These are phyloP conservation scores for Nitzschia sp. DNA, from an alignment of 108 stramenopile species.

Conservation along the genomic window DNA sequence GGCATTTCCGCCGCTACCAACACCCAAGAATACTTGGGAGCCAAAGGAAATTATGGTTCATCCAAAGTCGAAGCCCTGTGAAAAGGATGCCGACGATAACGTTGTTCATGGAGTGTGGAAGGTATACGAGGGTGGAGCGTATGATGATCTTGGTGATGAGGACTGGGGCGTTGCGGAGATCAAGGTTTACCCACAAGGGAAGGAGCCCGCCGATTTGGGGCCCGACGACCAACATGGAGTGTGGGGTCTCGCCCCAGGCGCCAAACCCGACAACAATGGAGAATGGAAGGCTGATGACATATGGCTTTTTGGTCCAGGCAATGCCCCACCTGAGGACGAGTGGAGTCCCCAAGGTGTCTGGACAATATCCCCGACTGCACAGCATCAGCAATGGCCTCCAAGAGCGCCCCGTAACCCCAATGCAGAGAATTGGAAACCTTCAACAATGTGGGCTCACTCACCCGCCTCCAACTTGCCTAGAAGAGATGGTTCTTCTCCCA, in stretches of 20 bases:
- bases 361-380: neutral
- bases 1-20: constrained; percentile 12
- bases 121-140: constrained; percentile 1
- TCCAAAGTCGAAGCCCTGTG: constrained; percentile 12
- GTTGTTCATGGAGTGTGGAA: constrained; percentile 7
- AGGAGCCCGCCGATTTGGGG: neutral
- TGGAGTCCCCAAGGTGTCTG: constrained; percentile 22
- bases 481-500: neutral
- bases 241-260: constrained; percentile 21
- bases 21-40: constrained; percentile 11
- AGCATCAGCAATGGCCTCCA: constrained; percentile 16
- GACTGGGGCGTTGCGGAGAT: constrained; percentile 16
- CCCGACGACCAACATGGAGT: neutral
- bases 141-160: constrained; percentile 2
- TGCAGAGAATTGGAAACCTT: constrained; percentile 8
- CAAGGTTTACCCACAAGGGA: constrained; percentile 8
- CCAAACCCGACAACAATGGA: constrained; percentile 17
- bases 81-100: neutral
- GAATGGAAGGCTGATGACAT: constrained; percentile 16
- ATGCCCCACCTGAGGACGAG: constrained; percentile 13
- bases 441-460: constrained; percentile 9
- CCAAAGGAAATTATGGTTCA: constrained; percentile 8
- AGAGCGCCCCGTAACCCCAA: neutral
- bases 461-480: constrained; percentile 2
- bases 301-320: constrained; percentile 19